Percentiles rank a stretch among this genome's conserved stretches.
Evolutionary conservation across 2,329 filamentous ascomycete genomes (phyloP).

Genomic region (Microdochium bolleyi): DNA sequence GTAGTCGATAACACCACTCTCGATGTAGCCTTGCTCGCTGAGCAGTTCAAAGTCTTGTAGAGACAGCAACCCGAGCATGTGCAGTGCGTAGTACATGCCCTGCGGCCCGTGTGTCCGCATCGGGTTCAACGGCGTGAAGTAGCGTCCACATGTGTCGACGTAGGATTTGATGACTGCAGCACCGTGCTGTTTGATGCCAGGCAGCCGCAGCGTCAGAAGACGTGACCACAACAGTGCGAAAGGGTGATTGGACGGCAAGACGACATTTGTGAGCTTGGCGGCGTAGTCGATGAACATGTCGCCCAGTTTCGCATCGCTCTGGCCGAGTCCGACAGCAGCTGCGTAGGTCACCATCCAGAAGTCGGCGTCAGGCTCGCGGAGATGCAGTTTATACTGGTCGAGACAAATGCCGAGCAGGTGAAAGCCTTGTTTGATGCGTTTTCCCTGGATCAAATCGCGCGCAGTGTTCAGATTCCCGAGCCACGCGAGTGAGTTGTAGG

Average conservation of each 20-base stretch:
- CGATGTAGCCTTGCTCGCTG: neutral
- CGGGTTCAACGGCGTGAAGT: conserved; percentile 1
- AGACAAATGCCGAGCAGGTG: conserved; percentile 15
- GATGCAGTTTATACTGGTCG: conserved; percentile 16
- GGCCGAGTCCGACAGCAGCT: conserved; percentile 16
- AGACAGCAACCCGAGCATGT: neutral
- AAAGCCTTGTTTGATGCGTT: conserved; percentile 16
- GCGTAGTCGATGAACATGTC: conserved; percentile 16
- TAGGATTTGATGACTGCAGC: conserved; percentile 1
- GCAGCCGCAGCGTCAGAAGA: neutral
- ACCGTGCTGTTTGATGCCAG: neutral
- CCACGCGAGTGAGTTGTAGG: conserved; percentile 18
- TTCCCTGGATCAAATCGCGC: conserved; percentile 17
- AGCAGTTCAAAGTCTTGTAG: neutral
- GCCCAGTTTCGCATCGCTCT: conserved; percentile 11
- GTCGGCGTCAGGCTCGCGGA: conserved; percentile 16
- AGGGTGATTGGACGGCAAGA: conserved; percentile 14
- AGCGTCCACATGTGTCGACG: conserved; percentile 2
- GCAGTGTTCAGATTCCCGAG: conserved; percentile 18
- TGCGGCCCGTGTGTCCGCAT: neutral
- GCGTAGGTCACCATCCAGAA: conserved; percentile 20
- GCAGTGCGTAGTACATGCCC: conserved; percentile 3
- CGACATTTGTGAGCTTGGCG: conserved; percentile 12
- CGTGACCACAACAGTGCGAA: conserved; percentile 18
- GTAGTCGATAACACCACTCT: neutral